A percentile compares a stretch with the other conserved stretches of the same genome.
Evolutionary conservation across 2,329 filamentous ascomycete species (phyloP).

Genomic region (Venturia pyrina): DNA sequence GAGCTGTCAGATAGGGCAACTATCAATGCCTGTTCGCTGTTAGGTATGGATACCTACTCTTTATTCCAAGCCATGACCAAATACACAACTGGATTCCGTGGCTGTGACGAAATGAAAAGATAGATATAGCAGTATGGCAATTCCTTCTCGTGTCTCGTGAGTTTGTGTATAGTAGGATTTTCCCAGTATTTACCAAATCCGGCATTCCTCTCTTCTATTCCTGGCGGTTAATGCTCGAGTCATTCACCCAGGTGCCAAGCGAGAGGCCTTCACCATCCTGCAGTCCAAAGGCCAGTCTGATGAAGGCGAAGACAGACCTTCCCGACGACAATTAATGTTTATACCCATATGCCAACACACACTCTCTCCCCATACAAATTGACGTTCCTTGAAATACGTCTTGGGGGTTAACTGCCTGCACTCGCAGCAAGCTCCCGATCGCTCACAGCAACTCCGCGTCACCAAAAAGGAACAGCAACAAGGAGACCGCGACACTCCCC

Average conservation of each 20-base stretch:
- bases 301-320: neutral
- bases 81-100: neutral
- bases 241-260: neutral
- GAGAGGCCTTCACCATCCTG: neutral
- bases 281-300: slow-evolving; percentile 4
- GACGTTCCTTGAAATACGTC: neutral
- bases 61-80: neutral
- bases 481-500: neutral
- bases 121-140: neutral
- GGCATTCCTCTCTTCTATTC: neutral
- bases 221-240: slow-evolving; percentile 1
- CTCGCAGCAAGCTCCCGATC: neutral
- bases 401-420: neutral
- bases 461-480: neutral
- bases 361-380: neutral
- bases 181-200: neutral
- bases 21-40: neutral
- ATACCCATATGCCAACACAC: neutral
- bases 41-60: neutral
- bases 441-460: neutral
- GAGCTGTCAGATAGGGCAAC: neutral
- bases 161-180: neutral
- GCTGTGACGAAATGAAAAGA: neutral
- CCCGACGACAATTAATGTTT: neutral
- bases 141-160: neutral